Percentiles rank a stretch among this genome's conserved stretches.
Conservation (phyloP, 805 yeast species). For the Zygosaccharomyces gambellarensis region DNA sequence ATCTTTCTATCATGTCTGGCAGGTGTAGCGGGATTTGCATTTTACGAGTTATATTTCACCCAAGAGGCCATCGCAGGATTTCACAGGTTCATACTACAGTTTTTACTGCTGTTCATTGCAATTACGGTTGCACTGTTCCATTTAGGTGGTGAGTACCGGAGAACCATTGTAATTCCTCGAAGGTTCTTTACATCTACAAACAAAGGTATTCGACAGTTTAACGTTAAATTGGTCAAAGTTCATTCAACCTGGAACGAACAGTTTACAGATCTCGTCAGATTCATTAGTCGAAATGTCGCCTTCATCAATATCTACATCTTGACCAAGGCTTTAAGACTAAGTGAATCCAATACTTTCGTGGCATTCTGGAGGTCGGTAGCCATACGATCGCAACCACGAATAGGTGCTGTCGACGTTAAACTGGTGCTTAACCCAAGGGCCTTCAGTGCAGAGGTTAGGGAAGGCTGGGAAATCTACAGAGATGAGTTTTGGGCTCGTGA, state of each 20-base stretch:
- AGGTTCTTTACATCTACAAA: constrained; percentile 77
- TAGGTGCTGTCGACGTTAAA: constrained; percentile 78
- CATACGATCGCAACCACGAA: constrained; percentile 49
- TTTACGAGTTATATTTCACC: constrained; percentile 39
- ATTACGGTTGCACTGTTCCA: constrained; percentile 75
- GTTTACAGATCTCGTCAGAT: constrained; percentile 34
- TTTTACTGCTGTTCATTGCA: constrained; percentile 53
- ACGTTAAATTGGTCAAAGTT: constrained; percentile 69
- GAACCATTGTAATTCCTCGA: constrained; percentile 79
- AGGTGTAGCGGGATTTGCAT: constrained; percentile 38
- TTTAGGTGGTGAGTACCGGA: constrained; percentile 81
- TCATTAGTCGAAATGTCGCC: constrained; percentile 27
- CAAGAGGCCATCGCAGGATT: constrained; percentile 39
- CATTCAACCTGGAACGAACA: constrained; percentile 38
- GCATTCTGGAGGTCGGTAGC: constrained; percentile 27
- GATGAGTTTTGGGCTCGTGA: constrained; percentile 92
- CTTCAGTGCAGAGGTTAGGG: constrained; percentile 77
- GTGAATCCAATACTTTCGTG: constrained; percentile 14
- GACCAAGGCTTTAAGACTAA: constrained; percentile 11
- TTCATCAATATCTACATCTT: constrained; percentile 16
- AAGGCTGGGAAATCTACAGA: constrained; percentile 91
- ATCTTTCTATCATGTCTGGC: constrained; percentile 39
- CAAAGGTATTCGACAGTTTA: constrained; percentile 81
- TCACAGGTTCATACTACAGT: constrained; percentile 40
- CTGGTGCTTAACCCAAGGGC: constrained; percentile 74